Evolutionary conservation across 495 filamentous ascomycete species (phyloP), one percentile per base, ranked within the genome.

Genomic region (Neohortaea acidophila): DNA sequence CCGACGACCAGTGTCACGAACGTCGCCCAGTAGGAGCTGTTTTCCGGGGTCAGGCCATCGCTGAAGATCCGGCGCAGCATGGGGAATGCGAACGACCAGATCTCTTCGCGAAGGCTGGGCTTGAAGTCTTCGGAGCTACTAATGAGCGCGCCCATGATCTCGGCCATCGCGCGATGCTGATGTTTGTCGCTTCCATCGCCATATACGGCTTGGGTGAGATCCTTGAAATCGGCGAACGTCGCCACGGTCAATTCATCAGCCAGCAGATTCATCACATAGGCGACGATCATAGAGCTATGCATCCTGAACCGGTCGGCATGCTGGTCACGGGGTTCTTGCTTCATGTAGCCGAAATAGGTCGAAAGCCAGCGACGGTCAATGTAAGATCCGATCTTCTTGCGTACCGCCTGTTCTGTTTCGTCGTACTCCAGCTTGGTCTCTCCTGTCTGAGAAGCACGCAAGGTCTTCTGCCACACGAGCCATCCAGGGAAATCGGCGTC

Each of bases 101-200:
- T 70, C 52, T 69, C 54, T 18, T 78, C 68, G 14, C 82, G 74
- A 40, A 75, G 72, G 33, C 81, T 70, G 12, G 72, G 51, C 9
- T 73, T 71, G 4, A 77, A 70, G 37, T 93, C 83, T 2, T 72
- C 61, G 30, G 83, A 79, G 22, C 78, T 79, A 29, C 70, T 68
- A 8, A 96, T 64, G 49, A 99, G 54, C 17, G 82, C 84, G 14
- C 82, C 83, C 12, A 99, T 66, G 41, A 99, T 94, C 56, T 99
- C 89, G 3, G 91, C 72, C 14, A 87, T 93, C 6, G 91, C 91
- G 29, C 89, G 80, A 54, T 99, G 89, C 55, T 96, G 86, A 59
- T 99, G 91, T 56, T 94, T 99, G 51, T 99, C 89, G 45, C 75
- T 84, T 19, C 91, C 86, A 61, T 96, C 89, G 17, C 79, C 86